These are phyloP conservation scores for Ramaria rubella DNA, from an alignment of 768 basidiomycete species.

Conservation along the genomic window DNA sequence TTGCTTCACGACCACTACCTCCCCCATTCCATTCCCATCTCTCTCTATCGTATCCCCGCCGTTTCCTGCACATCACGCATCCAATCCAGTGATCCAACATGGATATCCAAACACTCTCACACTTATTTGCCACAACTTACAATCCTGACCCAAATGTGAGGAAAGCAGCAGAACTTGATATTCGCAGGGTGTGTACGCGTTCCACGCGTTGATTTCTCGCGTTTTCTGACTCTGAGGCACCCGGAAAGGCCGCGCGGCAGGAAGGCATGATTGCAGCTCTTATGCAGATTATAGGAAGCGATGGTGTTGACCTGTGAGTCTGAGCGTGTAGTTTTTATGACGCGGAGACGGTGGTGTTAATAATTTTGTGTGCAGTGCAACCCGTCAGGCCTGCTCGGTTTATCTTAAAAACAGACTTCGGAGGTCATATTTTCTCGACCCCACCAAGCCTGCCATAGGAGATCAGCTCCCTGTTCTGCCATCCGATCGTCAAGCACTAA, in stretches of 20 bases:
- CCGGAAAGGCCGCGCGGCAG: conserved; percentile 60
- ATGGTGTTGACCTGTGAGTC: conserved; percentile 70
- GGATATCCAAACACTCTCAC: conserved; percentile 45
- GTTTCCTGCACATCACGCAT: neutral
- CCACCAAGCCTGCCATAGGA: conserved; percentile 31
- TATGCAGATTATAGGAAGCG: conserved; percentile 77
- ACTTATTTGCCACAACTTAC: conserved; percentile 74
- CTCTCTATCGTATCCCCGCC: neutral
- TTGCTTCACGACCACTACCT: conserved; percentile 1
- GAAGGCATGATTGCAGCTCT: conserved; percentile 81
- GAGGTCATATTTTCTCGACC: conserved; percentile 52
- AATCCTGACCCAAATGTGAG: conserved; percentile 82
- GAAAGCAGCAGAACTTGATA: conserved; percentile 79
- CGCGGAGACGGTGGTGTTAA: conserved; percentile 6
- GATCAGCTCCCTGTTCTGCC: conserved; percentile 57
- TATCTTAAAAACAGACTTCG: conserved; percentile 89
- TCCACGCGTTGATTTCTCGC: conserved; percentile 1
- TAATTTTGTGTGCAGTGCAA: conserved; percentile 43
- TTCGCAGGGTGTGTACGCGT: conserved; percentile 58
- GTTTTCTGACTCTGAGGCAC: conserved; percentile 2
- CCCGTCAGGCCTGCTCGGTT: conserved; percentile 78
- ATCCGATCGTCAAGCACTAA: conserved; percentile 70
- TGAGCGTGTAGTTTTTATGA: conserved; percentile 27
- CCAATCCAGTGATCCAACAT: conserved; percentile 9
- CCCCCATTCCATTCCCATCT: neutral